A percentile compares a stretch with the other conserved stretches of the same genome.
phyloP scores from a whole-genome alignment of 2,329 filamentous ascomycete genomes.

The Aspergillus clavatus region DNA sequence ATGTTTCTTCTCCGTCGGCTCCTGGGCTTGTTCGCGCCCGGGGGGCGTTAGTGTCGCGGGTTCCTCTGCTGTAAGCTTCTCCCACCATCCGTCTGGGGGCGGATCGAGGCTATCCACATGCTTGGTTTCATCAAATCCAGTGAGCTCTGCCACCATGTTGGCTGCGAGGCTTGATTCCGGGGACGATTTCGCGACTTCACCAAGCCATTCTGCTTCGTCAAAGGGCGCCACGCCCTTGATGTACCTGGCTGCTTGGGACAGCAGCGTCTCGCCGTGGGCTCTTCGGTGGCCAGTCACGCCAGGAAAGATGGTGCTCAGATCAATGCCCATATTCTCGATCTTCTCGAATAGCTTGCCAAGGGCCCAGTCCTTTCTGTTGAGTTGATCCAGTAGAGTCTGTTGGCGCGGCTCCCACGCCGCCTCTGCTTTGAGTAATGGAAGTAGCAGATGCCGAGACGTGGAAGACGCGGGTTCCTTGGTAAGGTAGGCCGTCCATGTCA shows the following conservation, averaged over 20 bases:
- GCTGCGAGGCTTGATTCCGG: conserved; percentile 18
- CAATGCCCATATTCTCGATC: conserved; percentile 52
- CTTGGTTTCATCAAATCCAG: conserved; percentile 6
- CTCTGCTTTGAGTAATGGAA: conserved; percentile 50
- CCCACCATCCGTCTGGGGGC: conserved; percentile 33
- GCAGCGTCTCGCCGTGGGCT: conserved; percentile 41
- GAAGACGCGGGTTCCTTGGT: conserved; percentile 35
- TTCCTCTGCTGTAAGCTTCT: conserved; percentile 14
- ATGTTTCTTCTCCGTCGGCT: not conserved
- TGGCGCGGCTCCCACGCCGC: conserved; percentile 46
- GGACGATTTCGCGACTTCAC: conserved; percentile 18
- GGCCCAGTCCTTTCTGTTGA: conserved; percentile 56
- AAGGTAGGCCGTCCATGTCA: conserved; percentile 52
- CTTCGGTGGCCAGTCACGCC: conserved; percentile 45
- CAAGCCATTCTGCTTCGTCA: conserved; percentile 45
- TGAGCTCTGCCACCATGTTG: conserved; percentile 24
- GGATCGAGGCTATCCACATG: conserved; percentile 13
- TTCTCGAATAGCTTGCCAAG: conserved; percentile 56
- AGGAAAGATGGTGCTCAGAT: conserved; percentile 55
- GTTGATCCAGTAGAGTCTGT: conserved; percentile 44
- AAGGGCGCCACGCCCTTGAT: conserved; percentile 54
- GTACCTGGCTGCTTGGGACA: conserved; percentile 49
- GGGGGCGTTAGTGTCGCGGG: conserved; percentile 1
- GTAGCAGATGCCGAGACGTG: conserved; percentile 48
- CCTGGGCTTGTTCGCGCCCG: conserved; percentile 3